A percentile compares a stretch with the other conserved stretches of the same genome.
Evolutionary conservation across 345 rosid species (phyloP).

Genomic region (Rubroshorea leprosula): DNA sequence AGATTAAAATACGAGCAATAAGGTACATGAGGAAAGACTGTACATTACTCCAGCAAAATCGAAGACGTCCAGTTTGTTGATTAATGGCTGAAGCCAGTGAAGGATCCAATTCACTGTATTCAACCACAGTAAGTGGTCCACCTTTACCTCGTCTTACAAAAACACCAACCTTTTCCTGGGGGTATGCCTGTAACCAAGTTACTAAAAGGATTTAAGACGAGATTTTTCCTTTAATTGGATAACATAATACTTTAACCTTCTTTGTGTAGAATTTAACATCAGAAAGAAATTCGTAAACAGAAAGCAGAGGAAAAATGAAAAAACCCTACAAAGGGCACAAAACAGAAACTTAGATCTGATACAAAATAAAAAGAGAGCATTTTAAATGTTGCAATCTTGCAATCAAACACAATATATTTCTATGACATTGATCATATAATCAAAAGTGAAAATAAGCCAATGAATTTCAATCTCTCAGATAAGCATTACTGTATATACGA

Average conservation of each 20-base stretch:
- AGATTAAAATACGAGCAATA: constrained; percentile 6
- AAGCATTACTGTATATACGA: neutral
- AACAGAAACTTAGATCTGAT: no score
- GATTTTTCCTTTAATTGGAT: neutral
- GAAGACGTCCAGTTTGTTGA: constrained; percentile 93
- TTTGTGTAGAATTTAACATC: no score
- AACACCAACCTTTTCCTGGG: constrained; percentile 97
- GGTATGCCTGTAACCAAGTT: constrained; percentile 59
- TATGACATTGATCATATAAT: neutral
- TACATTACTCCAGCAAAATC: constrained; percentile 99
- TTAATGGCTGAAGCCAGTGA: constrained; percentile 87
- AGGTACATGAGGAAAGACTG: constrained; percentile 14
- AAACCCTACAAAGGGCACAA: no score
- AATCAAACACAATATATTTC: no score
- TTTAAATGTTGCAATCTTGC: no score
- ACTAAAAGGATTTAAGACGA: constrained; percentile 13
- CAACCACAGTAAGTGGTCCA: constrained; percentile 94
- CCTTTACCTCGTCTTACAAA: constrained; percentile 98
- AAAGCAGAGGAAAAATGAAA: no score
- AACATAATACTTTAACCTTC: no score
- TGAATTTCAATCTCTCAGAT: neutral
- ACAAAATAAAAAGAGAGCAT: neutral
- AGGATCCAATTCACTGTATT: constrained; percentile 87
- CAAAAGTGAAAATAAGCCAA: neutral
- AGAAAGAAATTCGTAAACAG: no score